Evolutionary conservation across 495 filamentous ascomycete species (phyloP).

Genomic region (Aspergillus funiculosus): DNA sequence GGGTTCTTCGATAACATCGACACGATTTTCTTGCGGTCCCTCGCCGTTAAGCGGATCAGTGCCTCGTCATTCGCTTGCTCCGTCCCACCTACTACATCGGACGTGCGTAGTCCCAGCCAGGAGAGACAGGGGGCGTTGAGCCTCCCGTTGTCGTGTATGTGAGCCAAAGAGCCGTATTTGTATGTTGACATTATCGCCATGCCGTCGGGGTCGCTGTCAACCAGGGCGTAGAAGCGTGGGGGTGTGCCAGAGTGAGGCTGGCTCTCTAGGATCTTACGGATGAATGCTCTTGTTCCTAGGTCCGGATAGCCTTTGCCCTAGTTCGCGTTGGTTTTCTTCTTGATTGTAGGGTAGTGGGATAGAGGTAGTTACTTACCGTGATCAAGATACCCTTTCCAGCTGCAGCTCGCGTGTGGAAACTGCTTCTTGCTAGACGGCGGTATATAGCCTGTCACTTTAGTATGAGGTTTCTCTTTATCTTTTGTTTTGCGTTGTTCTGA

Average conservation of each 20-base stretch:
- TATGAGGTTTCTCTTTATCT: neutral
- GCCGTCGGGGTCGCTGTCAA: conserved; percentile 86
- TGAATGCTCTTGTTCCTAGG: conserved; percentile 67
- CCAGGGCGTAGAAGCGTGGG: conserved; percentile 58
- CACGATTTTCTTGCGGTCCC: conserved; percentile 63
- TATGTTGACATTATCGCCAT: conserved; percentile 83
- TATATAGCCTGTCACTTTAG: conserved; percentile 62
- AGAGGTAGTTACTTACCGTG: conserved; percentile 46
- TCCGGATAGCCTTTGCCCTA: conserved; percentile 94
- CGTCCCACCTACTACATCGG: conserved; percentile 44
- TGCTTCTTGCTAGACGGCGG: conserved; percentile 54
- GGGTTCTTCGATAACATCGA: conserved; percentile 56
- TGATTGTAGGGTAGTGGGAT: neutral
- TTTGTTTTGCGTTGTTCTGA: neutral
- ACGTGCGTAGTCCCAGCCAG: conserved; percentile 70
- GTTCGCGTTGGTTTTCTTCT: neutral
- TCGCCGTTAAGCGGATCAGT: conserved; percentile 49
- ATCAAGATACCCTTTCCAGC: conserved; percentile 59
- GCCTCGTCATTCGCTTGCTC: conserved; percentile 28
- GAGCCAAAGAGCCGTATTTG: conserved; percentile 69
- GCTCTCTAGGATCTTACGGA: conserved; percentile 31
- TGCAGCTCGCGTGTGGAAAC: conserved; percentile 45
- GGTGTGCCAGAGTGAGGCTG: conserved; percentile 17
- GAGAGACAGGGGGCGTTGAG: conserved; percentile 52
- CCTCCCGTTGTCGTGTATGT: conserved; percentile 62